Conservation (phyloP, 371 early-diverging fungal species). For the Fennellomyces sp. region DNA sequence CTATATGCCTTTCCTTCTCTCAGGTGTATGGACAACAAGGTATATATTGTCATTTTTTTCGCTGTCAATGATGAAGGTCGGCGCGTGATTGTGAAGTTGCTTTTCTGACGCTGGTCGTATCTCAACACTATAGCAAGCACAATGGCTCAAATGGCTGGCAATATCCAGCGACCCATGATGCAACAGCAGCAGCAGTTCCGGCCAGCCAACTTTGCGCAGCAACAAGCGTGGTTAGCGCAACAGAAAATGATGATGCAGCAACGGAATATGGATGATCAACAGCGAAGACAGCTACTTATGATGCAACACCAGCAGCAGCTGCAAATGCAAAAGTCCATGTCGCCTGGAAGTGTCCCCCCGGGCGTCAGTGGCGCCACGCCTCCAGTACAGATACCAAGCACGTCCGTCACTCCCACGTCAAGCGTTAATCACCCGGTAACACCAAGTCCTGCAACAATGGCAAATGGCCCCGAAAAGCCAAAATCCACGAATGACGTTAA, state of each 20-base stretch:
- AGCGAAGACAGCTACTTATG: conserved; percentile 27
- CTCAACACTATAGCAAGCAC: neutral
- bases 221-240: conserved; percentile 32
- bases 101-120: neutral
- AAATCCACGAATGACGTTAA: conserved; percentile 15
- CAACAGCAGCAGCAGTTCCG: conserved; percentile 20
- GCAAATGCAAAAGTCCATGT: conserved; percentile 21
- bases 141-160: conserved; percentile 4
- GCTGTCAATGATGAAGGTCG: neutral
- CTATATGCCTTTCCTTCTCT: neutral
- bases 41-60: neutral
- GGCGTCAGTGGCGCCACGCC: neutral
- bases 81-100: neutral
- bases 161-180: neutral
- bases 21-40: conserved; percentile 4
- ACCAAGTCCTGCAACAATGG: conserved; percentile 8
- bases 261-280: conserved; percentile 14
- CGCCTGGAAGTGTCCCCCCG: neutral
- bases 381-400: neutral
- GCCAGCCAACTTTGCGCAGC: conserved; percentile 20
- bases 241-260: conserved; percentile 33
- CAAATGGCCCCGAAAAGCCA: conserved; percentile 2
- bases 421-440: conserved; percentile 1
- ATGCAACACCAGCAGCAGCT: conserved; percentile 22
- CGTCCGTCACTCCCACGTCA: neutral